phyloP scores from a whole-genome alignment of 768 basidiomycete species.

The Gymnopilus junonius region DNA sequence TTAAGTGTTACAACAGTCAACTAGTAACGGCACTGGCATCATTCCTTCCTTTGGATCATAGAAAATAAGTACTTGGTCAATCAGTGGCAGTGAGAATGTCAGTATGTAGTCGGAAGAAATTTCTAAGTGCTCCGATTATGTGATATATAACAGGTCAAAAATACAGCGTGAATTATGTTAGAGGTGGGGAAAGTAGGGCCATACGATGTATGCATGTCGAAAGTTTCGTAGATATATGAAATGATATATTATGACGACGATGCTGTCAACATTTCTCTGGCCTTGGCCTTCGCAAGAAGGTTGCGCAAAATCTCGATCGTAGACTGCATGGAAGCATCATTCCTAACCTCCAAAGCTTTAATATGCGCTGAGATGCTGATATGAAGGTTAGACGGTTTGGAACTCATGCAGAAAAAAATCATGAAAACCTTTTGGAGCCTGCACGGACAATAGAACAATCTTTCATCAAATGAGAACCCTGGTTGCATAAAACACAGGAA shows the following conservation, averaged over 20 bases:
- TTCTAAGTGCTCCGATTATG: neutral
- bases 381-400: constrained; percentile 19
- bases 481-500: constrained; percentile 12
- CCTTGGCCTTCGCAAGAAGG: constrained; percentile 27
- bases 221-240: neutral
- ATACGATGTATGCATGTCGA: neutral
- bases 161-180: neutral
- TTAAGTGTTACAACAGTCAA: no score
- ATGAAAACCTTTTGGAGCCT: constrained; percentile 56
- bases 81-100: no score
- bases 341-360: constrained; percentile 24
- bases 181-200: neutral
- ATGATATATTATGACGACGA: neutral
- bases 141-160: neutral
- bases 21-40: no score
- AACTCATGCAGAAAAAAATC: neutral
- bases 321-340: constrained; percentile 14
- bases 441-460: constrained; percentile 58
- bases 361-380: constrained; percentile 27
- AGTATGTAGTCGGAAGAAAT: no score
- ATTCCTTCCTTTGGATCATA: no score
- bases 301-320: constrained; percentile 24
- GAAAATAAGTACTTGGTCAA: no score
- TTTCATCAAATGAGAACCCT: constrained; percentile 15
- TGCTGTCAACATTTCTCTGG: constrained; percentile 12